A percentile compares a stretch with the other conserved stretches of the same genome.
phyloP scores from a whole-genome alignment of 2,329 filamentous ascomycete genomes.

The Arthrocladium fulminans region DNA sequence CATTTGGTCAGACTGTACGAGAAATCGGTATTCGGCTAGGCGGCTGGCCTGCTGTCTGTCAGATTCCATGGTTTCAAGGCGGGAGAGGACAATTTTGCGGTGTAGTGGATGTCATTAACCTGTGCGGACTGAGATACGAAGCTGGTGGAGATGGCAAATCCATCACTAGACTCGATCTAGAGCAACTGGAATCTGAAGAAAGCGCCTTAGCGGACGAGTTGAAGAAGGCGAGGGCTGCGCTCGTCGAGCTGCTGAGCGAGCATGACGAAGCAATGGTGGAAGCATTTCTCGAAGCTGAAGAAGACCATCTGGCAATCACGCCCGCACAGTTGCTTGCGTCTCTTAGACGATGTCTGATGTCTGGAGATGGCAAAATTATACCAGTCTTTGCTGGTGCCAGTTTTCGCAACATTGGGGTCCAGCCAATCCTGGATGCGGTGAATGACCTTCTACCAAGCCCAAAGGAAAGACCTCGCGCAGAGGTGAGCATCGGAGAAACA shows the following conservation, averaged over 20 bases:
- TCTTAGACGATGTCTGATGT: constrained; percentile 62
- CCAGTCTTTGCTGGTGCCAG: constrained; percentile 88
- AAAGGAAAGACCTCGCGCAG: constrained; percentile 66
- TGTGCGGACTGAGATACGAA: constrained; percentile 67
- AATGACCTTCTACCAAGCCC: constrained; percentile 81
- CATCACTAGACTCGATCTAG: constrained; percentile 48
- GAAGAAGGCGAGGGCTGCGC: constrained; percentile 61
- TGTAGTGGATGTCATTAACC: constrained; percentile 71
- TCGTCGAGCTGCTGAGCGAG: constrained; percentile 79
- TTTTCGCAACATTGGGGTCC: constrained; percentile 87
- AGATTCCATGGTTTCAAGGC: constrained; percentile 85
- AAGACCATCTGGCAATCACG: constrained; percentile 61
- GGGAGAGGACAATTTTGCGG: constrained; percentile 68
- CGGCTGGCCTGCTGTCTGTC: constrained; percentile 82
- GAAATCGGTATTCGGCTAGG: constrained; percentile 73
- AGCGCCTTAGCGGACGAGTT: constrained; percentile 54
- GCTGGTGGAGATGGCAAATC: constrained; percentile 56
- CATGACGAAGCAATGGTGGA: constrained; percentile 82
- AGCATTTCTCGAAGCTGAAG: constrained; percentile 67
- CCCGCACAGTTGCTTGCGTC: constrained; percentile 59
- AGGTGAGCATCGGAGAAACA: constrained; percentile 57
- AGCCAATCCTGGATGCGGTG: constrained; percentile 81
- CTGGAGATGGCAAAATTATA: constrained; percentile 62
- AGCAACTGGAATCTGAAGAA: constrained; percentile 45
- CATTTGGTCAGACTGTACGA: constrained; percentile 74